Conservation (phyloP, 495 filamentous ascomycete genomes). For the Lasiosphaeriaceae sp. region DNA sequence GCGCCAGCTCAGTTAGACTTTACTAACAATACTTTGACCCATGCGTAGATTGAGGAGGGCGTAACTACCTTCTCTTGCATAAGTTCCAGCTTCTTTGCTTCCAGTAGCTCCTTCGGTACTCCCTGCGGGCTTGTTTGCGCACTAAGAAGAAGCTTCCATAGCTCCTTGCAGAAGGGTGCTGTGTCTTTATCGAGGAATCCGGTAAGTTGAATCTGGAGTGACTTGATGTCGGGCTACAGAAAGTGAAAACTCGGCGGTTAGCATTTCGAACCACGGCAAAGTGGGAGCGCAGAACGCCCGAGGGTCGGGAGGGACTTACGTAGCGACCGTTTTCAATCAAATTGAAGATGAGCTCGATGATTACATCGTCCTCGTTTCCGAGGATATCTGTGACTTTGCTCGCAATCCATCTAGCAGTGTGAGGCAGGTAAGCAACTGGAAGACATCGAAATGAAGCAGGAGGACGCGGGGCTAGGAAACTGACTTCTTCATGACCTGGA, state of each 20-base stretch:
- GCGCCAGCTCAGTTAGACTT: not conserved
- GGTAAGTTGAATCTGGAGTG: conserved; percentile 86
- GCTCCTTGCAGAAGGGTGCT: conserved; percentile 82
- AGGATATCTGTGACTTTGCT: conserved; percentile 81
- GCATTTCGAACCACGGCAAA: not conserved
- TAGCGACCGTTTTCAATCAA: conserved; percentile 74
- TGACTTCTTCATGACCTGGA: conserved; percentile 96
- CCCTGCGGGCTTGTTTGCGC: conserved; percentile 84
- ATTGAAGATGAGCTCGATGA: conserved; percentile 89
- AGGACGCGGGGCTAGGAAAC: conserved; percentile 17
- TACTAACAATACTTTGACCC: not conserved
- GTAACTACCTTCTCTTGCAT: conserved; percentile 80
- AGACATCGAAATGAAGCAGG: not conserved
- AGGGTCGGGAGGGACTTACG: conserved; percentile 49
- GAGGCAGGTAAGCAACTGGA: not conserved
- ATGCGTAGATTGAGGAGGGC: not conserved
- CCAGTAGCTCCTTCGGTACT: conserved; percentile 88
- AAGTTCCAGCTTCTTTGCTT: conserved; percentile 92
- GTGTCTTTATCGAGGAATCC: conserved; percentile 96
- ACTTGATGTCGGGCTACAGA: conserved; percentile 85
- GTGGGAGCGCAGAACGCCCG: not conserved
- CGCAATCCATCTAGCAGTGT: conserved; percentile 75
- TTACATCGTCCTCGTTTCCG: conserved; percentile 87
- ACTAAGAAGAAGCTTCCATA: conserved; percentile 88
- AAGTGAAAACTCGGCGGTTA: not conserved